A percentile compares a stretch with the other conserved stretches of the same genome.
phyloP scores from a whole-genome alignment of 148 eudicot species.

The Polygonum aviculare region DNA sequence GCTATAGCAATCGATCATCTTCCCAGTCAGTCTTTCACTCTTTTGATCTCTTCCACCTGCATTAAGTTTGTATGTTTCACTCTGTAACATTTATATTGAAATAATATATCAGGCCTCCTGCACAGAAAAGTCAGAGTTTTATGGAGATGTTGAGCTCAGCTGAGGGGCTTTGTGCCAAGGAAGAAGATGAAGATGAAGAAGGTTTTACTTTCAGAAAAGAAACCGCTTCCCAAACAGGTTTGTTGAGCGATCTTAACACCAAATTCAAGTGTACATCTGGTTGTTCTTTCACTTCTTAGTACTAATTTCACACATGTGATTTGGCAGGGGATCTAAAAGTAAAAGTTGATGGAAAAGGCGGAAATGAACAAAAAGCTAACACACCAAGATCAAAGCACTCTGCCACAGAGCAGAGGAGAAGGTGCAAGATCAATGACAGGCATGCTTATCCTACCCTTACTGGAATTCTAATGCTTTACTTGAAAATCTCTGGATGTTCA shows the following conservation, averaged over 20 bases:
- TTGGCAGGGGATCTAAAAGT: constrained; percentile 48
- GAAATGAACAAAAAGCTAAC: constrained; percentile 10
- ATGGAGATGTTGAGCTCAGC: constrained; percentile 77
- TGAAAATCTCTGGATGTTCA: background rate
- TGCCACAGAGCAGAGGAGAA: constrained; percentile 14
- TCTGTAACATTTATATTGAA: background rate
- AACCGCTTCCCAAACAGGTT: constrained; percentile 40
- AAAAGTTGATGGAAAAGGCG: constrained; percentile 10
- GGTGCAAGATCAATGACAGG: constrained; percentile 16
- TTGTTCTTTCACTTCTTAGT: background rate
- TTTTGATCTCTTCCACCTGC: background rate
- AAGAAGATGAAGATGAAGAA: constrained; percentile 70
- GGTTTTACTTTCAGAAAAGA: constrained; percentile 59
- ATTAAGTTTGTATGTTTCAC: background rate
- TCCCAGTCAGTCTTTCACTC: constrained; percentile 63
- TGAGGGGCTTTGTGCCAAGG: constrained; percentile 51
- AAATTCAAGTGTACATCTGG: background rate
- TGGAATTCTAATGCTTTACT: background rate
- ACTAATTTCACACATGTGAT: background rate
- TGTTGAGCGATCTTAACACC: background rate
- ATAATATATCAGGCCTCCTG: constrained; percentile 38
- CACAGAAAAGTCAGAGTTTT: constrained; percentile 59
- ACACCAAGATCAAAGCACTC: constrained; percentile 12
- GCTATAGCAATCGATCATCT: constrained; percentile 65
- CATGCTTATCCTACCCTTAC: constrained; percentile 1